Percentiles rank a stretch among this genome's conserved stretches.
Evolutionary conservation across 306 rosid species (phyloP).

Genomic region (Castanea crenata): DNA sequence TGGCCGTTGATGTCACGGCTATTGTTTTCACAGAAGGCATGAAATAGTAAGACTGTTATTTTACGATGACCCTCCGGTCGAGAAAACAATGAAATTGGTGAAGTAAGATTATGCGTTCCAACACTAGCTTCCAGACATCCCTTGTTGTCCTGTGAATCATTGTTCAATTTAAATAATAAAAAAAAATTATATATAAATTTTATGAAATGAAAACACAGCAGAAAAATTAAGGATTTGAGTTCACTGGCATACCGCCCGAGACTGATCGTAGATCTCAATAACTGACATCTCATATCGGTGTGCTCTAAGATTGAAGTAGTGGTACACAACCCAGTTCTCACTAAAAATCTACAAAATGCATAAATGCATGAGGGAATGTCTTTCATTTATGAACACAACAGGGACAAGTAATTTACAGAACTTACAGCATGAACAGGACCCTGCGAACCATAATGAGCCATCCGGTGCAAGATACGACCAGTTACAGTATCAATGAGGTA

Average conservation of each 20-base stretch:
- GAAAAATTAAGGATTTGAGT: conserved; percentile 16
- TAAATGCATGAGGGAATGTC: conserved; percentile 24
- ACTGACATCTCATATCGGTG: conserved; percentile 98
- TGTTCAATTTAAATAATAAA: not conserved
- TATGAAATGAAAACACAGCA: conserved; percentile 14
- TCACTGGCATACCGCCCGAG: conserved; percentile 78
- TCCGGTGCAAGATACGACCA: conserved; percentile 87
- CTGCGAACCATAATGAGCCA: conserved; percentile 92
- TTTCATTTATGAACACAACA: conserved; percentile 12
- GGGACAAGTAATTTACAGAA: conserved; percentile 23
- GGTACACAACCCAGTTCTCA: conserved; percentile 99
- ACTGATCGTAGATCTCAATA: conserved; percentile 92
- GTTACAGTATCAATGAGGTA: conserved; percentile 85
- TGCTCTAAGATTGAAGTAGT: conserved; percentile 96
- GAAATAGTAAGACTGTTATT: conserved; percentile 85
- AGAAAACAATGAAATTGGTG: conserved; percentile 82
- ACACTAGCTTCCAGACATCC: conserved; percentile 90
- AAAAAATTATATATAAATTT: not conserved
- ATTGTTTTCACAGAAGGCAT: conserved; percentile 88
- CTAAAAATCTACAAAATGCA: conserved; percentile 73
- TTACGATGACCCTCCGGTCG: conserved; percentile 77
- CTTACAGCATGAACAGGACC: conserved; percentile 97
- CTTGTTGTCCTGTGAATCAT: conserved; percentile 68
- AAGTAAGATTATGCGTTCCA: conserved; percentile 95
- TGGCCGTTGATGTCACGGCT: conserved; percentile 85